Base-by-base conservation (phyloP, 2,329 filamentous ascomycete species). In the Aspergillus sp. region DNA sequence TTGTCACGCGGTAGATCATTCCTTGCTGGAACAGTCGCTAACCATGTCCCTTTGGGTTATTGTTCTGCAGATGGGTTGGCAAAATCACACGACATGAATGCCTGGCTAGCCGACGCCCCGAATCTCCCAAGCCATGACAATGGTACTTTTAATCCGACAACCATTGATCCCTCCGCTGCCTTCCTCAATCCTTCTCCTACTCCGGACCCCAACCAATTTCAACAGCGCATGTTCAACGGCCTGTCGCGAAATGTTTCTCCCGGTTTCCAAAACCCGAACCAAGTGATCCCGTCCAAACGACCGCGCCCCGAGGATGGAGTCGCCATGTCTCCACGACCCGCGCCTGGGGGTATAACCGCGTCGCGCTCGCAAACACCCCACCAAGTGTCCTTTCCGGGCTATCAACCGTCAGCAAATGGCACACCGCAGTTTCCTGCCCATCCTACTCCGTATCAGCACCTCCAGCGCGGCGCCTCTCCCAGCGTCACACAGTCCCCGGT, bases 341-440 rank as follows among this genome's bases (percentile, higher is more conserved):
- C 85, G 48, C 80, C 85, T 4, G 82, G 81, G 55, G 86, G 86
- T 71, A 71, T 89, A 25, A 86, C 88, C 43, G 83, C 82, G 20
- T 94, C 91, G 70, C 88, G 91, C 69, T 91, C 91, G 59, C 90
- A 95, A 65, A 97, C 91, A 25, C 91, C 91, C 30, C 87, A 89
- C 61, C 88, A 91, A 64, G 79, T 83, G 53, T 78, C 79, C 45
- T 90, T 84, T 60, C 76, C 84, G 23, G 82, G 82, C 55, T 91
- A 85, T 67, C 86, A 84, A 63, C 79, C 77, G 51, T 80, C 79
- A 60, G 73, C 74, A 53, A 83, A 84, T 66, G 76, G 76, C 43
- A 79, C 78, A 60, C 81, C 80, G 63, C 80, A 80, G 55, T 79
- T 82, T 45, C 59, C 70, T 35, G 65, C 67, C 44, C 84, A 85